phyloP scores from a whole-genome alignment of 1,284 basidiomycete species.

The Crucibulum cyathiforme region DNA sequence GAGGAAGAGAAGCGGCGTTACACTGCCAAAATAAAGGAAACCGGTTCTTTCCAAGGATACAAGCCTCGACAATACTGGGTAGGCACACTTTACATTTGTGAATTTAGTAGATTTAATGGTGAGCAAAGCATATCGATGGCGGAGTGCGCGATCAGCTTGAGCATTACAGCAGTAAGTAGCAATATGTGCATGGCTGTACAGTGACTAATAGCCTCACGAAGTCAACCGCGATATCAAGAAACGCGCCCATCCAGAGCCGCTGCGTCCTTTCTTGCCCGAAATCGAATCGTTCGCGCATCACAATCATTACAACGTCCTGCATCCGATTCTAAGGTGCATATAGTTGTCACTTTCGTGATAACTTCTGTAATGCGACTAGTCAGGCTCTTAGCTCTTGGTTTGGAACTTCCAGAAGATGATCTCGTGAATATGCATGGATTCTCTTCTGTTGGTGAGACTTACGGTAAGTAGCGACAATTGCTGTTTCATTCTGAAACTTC shows the following conservation, averaged over 20 bases:
- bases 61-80: constrained; percentile 65
- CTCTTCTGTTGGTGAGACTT: constrained; percentile 49
- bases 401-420: constrained; percentile 65
- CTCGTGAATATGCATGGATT: constrained; percentile 59
- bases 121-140: constrained; percentile 58
- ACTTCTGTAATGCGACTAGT: background rate
- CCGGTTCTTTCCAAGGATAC: constrained; percentile 65
- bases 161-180: constrained; percentile 59
- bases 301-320: constrained; percentile 57
- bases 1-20: constrained; percentile 65
- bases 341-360: background rate
- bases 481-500: constrained; percentile 1
- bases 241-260: constrained; percentile 51
- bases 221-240: constrained; percentile 55
- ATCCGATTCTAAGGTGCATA: constrained; percentile 53
- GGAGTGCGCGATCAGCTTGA: constrained; percentile 67
- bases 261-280: constrained; percentile 64
- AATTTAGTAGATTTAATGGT: too few species aligned
- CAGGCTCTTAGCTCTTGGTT: constrained; percentile 59
- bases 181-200: background rate
- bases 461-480: constrained; percentile 39
- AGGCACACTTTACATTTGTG: too few species aligned
- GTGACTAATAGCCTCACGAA: constrained; percentile 17
- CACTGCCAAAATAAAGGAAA: constrained; percentile 52
- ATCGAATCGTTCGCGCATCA: constrained; percentile 57